Evolutionary conservation across 345 rosid species (phyloP).

Genomic region (Sisymbrium irio): DNA sequence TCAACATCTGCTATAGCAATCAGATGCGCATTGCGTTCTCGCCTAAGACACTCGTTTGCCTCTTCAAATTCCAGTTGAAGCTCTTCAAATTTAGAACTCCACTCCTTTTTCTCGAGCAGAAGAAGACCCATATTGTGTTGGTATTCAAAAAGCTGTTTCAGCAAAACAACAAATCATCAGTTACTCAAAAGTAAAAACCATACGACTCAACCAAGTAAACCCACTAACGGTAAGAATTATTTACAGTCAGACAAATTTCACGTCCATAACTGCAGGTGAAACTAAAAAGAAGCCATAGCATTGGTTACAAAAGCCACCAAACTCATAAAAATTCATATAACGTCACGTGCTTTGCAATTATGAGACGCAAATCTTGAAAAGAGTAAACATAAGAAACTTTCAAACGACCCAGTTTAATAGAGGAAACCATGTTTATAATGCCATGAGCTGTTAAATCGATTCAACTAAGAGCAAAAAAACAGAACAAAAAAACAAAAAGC

Average conservation of each 20-base stretch:
- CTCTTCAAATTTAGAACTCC: constrained; percentile 68
- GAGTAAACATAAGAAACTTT: not conserved
- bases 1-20: constrained; percentile 72
- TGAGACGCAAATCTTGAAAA: constrained; percentile 1
- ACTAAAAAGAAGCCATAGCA: not conserved
- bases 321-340: constrained; percentile 1
- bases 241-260: not conserved
- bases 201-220: not conserved
- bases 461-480: not conserved
- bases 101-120: constrained; percentile 86
- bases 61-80: constrained; percentile 57
- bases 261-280: constrained; percentile 1
- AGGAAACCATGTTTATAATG: not conserved
- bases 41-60: constrained; percentile 56
- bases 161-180: not conserved
- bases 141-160: constrained; percentile 77
- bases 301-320: not conserved
- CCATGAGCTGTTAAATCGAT: constrained; percentile 7
- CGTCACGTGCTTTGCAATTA: not conserved
- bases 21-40: constrained; percentile 72
- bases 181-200: not conserved
- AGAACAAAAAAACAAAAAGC: not conserved
- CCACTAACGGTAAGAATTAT: not conserved
- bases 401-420: not conserved
- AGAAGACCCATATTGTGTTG: constrained; percentile 96